phyloP scores from a whole-genome alignment of 1,139 yeast species.

The Saccharomyces hybrid region DNA sequence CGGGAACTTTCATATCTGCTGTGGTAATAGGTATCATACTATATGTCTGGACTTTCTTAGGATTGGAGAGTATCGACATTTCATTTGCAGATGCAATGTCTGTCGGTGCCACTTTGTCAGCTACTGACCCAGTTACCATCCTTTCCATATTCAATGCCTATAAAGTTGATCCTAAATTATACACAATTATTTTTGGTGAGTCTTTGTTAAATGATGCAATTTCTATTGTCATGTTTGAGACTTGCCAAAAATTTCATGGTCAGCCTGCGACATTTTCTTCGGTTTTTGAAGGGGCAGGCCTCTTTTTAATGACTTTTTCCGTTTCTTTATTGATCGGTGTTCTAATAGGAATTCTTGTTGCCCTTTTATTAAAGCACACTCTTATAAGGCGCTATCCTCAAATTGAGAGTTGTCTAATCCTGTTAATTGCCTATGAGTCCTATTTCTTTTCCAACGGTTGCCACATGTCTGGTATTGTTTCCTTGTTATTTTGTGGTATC shows the following conservation, averaged over 20 bases:
- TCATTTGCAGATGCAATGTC: constrained; percentile 95
- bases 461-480: constrained; percentile 98
- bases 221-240: constrained; percentile 97
- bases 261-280: constrained; percentile 68
- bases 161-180: constrained; percentile 94
- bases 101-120: constrained; percentile 95
- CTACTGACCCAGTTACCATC: constrained; percentile 98
- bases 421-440: constrained; percentile 88
- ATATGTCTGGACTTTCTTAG: constrained; percentile 85
- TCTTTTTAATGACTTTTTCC: constrained; percentile 89
- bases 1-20: constrained; percentile 91
- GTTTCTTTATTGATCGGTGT: constrained; percentile 87
- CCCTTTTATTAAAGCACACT: constrained; percentile 82
- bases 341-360: constrained; percentile 79
- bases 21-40: constrained; percentile 79
- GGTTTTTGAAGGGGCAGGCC: constrained; percentile 86
- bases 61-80: constrained; percentile 77
- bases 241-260: constrained; percentile 94
- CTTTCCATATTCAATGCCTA: constrained; percentile 96
- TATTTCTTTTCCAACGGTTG: constrained; percentile 98
- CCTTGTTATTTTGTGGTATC: constrained; percentile 90
- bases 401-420: constrained; percentile 87
- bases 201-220: constrained; percentile 93
- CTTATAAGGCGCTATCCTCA: constrained; percentile 92
- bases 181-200: constrained; percentile 96